Conservation (phyloP, 2,329 filamentous ascomycete genomes). For the Hymenoscyphus infarciens region DNA sequence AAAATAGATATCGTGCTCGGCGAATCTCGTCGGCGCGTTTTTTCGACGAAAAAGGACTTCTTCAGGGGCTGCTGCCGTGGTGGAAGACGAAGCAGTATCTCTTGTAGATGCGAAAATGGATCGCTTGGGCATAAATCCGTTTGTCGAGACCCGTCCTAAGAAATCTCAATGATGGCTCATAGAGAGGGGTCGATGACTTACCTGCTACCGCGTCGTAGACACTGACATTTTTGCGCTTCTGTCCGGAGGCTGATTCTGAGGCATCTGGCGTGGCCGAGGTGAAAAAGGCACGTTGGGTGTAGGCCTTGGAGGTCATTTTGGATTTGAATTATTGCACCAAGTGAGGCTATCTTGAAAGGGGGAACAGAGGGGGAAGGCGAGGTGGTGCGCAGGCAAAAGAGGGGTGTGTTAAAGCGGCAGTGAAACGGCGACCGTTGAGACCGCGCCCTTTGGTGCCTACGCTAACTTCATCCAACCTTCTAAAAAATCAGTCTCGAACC, state of each 20-base stretch:
- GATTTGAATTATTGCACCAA: background rate
- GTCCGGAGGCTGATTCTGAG: background rate
- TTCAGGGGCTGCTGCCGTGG: constrained; percentile 55
- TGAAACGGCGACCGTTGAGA: background rate
- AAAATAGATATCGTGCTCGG: constrained; percentile 69
- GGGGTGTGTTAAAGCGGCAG: background rate
- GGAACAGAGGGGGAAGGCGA: background rate
- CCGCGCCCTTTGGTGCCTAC: background rate
- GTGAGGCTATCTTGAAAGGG: background rate
- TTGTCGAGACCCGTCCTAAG: constrained; percentile 40
- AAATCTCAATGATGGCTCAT: constrained; percentile 17
- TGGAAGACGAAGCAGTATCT: constrained; percentile 33
- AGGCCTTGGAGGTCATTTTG: constrained; percentile 29
- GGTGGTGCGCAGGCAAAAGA: background rate
- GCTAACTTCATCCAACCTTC: background rate
- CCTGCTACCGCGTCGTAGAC: constrained; percentile 73
- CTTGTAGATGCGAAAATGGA: constrained; percentile 26
- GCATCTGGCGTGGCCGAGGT: constrained; percentile 12
- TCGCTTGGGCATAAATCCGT: constrained; percentile 40
- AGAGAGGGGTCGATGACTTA: constrained; percentile 32
- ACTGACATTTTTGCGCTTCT: constrained; percentile 44
- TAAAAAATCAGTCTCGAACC: too few relatives aligned
- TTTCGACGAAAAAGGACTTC: constrained; percentile 66
- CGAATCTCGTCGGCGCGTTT: constrained; percentile 62
- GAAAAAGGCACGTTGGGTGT: constrained; percentile 24